phyloP scores from a whole-genome alignment of 106 monocot species.

The Dioscorea alata region DNA sequence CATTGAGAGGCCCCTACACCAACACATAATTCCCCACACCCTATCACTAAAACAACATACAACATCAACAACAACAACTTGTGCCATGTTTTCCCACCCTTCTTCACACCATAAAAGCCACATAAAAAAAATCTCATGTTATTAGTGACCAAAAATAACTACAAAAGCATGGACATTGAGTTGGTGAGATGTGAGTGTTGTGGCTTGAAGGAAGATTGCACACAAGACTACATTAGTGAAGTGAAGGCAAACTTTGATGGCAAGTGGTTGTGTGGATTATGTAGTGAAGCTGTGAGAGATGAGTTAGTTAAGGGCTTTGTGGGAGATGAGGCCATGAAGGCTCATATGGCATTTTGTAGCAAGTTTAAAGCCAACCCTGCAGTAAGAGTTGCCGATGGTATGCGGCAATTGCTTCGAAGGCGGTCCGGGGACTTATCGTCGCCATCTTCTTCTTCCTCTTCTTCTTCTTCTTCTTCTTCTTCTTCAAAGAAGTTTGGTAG shows the following conservation, averaged over 20 bases:
- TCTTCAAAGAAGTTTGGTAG: constrained; percentile 12
- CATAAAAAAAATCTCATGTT: too few relatives aligned
- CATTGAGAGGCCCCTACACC: too few relatives aligned
- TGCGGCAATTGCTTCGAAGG: constrained; percentile 43
- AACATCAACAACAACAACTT: too few relatives aligned
- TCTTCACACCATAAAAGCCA: too few relatives aligned
- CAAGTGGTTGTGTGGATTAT: constrained; percentile 27
- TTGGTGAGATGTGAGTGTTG: constrained; percentile 45
- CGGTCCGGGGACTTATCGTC: constrained; percentile 17
- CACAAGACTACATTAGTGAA: constrained; percentile 28
- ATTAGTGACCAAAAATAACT: neutral
- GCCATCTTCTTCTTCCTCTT: neutral
- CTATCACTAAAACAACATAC: too few relatives aligned
- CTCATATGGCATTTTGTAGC: constrained; percentile 31
- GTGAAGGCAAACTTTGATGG: constrained; percentile 32
- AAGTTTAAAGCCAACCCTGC: constrained; percentile 36
- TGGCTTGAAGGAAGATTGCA: constrained; percentile 40
- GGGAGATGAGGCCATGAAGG: constrained; percentile 26
- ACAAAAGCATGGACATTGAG: constrained; percentile 22
- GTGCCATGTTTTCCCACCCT: too few relatives aligned
- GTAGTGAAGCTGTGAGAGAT: constrained; percentile 34
- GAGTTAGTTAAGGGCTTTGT: constrained; percentile 12
- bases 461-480: neutral
- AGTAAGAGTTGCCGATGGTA: constrained; percentile 38
- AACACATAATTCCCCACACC: too few relatives aligned